Evolutionary conservation across 345 rosid species (phyloP), one percentile per base, ranked within the genome.

Genomic region (Eucalyptus viminalis): DNA sequence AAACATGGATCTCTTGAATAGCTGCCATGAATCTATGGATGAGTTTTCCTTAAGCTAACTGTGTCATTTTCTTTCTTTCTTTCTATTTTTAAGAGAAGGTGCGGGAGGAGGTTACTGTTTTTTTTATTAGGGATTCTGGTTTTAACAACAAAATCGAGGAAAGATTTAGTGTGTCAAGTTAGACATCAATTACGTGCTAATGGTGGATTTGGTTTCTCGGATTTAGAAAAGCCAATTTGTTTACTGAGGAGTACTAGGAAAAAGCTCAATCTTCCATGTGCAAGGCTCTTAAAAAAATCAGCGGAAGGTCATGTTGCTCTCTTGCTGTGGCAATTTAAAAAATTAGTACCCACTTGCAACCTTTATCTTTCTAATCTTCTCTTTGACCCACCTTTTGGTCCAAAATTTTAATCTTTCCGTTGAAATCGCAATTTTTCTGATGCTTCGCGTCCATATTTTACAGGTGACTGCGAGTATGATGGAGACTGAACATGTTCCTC

Each of bases 401-500:
- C n/a, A 14, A 51, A 49, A 17, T 27, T 53, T 51, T 45, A 51
- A 19, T 50, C 54, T 47, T 6, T 60, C 37, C 62, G 27, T 49
- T 43, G 44, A 8, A 43, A 88, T 43, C 16, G 27, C 37, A 14
- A 47, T 12, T 25, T 76, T 88, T 53, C 50, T 87, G 88, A 60
- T 19, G 31, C 12, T 60, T 44, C 40, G 21, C 50, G 15, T 87
- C 49, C 31, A 40, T 43, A 44, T 88, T 65, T 54, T 76, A 88
- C 89, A 97, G 99, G 96, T 96, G 45, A 81, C 94, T 21, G 92
- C 92, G 34, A 89, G 90, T 91, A 92, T 95, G 12, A 93, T 94
- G 93, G 96, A 95, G 87, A 94, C 93, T 85, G 94, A 94, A 88
- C 93, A 86, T 49, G 87, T 88, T 85, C 53, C 85, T 92, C 87